Conservation (phyloP, 192 early-diverging fungal species). For the Gamsiella multidivaricata region DNA sequence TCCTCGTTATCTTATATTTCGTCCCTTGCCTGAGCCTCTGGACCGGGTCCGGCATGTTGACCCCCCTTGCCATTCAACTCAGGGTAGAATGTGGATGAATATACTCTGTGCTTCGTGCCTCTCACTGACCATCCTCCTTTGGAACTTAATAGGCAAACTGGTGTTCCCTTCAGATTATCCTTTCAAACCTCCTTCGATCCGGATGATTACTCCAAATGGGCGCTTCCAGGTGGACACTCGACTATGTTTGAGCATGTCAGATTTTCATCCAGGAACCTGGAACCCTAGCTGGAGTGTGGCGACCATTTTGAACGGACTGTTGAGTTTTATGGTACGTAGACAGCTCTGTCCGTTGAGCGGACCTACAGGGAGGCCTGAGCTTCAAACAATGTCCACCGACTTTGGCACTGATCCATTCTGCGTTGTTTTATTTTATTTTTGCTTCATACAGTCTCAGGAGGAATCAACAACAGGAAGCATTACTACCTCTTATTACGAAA, state of each 20-base stretch:
- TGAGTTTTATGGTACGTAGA: conserved; percentile 95
- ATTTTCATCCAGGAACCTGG: conserved; percentile 94
- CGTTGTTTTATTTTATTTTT: background rate
- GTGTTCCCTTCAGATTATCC: conserved; percentile 96
- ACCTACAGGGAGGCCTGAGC: too few relatives aligned
- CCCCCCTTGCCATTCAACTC: too few relatives aligned
- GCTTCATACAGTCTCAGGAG: conserved; percentile 70
- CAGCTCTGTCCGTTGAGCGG: too few relatives aligned
- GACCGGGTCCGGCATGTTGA: too few relatives aligned
- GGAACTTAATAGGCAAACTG: conserved; percentile 64
- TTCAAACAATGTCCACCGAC: too few relatives aligned
- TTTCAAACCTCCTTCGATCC: conserved; percentile 89
- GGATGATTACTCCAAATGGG: conserved; percentile 86
- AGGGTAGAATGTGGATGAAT: too few relatives aligned
- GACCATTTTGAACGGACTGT: conserved; percentile 94
- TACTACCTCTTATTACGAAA: conserved; percentile 80
- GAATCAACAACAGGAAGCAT: conserved; percentile 96
- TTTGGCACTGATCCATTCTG: too few relatives aligned
- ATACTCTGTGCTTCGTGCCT: too few relatives aligned
- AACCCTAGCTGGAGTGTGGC: conserved; percentile 98
- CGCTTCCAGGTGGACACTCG: conserved; percentile 93
- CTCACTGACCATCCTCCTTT: background rate
- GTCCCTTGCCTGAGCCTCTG: too few relatives aligned
- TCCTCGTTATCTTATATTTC: too few relatives aligned
- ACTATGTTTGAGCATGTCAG: conserved; percentile 96